Conservation (phyloP, 345 rosid species). For the Populus pruinosa region DNA sequence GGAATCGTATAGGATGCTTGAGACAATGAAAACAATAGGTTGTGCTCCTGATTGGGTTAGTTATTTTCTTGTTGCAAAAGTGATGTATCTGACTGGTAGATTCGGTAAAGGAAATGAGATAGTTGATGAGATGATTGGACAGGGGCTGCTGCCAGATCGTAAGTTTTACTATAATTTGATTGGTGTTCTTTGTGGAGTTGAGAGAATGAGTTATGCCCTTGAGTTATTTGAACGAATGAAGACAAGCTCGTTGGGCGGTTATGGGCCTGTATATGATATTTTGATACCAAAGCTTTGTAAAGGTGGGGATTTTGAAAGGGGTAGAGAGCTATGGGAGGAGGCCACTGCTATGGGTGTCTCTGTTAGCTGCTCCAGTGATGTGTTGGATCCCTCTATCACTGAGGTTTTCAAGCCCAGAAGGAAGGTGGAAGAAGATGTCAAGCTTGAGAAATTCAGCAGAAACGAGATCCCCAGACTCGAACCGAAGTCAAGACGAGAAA, state of each 20-base stretch:
- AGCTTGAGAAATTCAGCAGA: slow-evolving; percentile 27
- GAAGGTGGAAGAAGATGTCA: slow-evolving; percentile 43
- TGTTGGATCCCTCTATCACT: slow-evolving; percentile 56
- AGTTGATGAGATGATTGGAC: slow-evolving; percentile 72
- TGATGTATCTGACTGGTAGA: slow-evolving; percentile 71
- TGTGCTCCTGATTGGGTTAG: slow-evolving; percentile 66
- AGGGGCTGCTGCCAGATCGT: slow-evolving; percentile 50
- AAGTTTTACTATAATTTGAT: slow-evolving; percentile 69
- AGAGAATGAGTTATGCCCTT: slow-evolving; percentile 63
- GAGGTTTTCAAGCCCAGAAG: slow-evolving; percentile 55
- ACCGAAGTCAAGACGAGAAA: slow-evolving; percentile 19
- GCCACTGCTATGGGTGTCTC: slow-evolving; percentile 43
- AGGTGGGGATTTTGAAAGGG: slow-evolving; percentile 72
- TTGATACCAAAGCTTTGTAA: slow-evolving; percentile 74
- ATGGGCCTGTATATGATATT: slow-evolving; percentile 67
- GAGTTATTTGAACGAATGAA: slow-evolving; percentile 73
- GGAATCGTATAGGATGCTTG: slow-evolving; percentile 63
- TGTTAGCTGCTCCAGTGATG: slow-evolving; percentile 42
- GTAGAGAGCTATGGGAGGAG: slow-evolving; percentile 73
- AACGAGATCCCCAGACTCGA: slow-evolving; percentile 22
- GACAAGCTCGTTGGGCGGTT: slow-evolving; percentile 49
- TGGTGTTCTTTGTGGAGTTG: slow-evolving; percentile 78
- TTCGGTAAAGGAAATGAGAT: slow-evolving; percentile 72
- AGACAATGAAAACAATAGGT: slow-evolving; percentile 59
- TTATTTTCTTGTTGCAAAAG: slow-evolving; percentile 74